Base-by-base conservation (phyloP, 139 green algal species). In the Coelastrella sp. region DNA sequence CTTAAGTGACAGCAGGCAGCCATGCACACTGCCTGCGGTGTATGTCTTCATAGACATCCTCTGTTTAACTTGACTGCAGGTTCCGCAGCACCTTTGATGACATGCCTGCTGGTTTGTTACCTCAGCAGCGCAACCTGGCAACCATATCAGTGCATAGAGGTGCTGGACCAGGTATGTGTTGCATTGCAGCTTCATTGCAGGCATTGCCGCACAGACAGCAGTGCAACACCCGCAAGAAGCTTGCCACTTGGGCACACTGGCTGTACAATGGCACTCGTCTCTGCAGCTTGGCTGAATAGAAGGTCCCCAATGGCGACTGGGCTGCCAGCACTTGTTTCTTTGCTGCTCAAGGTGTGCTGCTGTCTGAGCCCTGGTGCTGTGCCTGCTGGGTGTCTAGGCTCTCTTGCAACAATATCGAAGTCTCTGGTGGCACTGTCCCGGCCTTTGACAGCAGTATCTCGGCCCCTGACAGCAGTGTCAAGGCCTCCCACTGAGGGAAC, bases 21-120 rank as follows among this genome's bases (percentile, higher is more conserved):
- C 70, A 78, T 9, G 70, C 15, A 12, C 70, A 22, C 70, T 27
- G 70, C 70, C 4, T 19, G 17, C 35, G 35, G 35, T 49, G 35
- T 49, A 49, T 49, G 35, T 5, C 35, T 49, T 49, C 3, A 24
- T 82, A n/a, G 5, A 19, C 4, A 84, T 66, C 25, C 11, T 10
- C 27, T 84, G 75, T 15, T n/a, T 25, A 14, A 17, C 78, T 84
- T 59, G 14, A 14, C 63, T 76, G 63, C 82, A 87, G 82, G 82
- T 87, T 87, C 25, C 82, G 82, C 24, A 87, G 14, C 63, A 87
- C 82, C 6, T 25, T 24, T 72, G 82, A 87, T 66, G 82, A 87
- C n/a, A 68, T 87, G 61, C 82, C 82, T 61, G 61, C 63, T 35
- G 35, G 61, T 8, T 15, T 24, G 82, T 24, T 63, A 61, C 82